A percentile compares a stretch with the other conserved stretches of the same genome.
phyloP scores from a whole-genome alignment of 2,329 filamentous ascomycete genomes.

The Stagonosporopsis rhizophila region DNA sequence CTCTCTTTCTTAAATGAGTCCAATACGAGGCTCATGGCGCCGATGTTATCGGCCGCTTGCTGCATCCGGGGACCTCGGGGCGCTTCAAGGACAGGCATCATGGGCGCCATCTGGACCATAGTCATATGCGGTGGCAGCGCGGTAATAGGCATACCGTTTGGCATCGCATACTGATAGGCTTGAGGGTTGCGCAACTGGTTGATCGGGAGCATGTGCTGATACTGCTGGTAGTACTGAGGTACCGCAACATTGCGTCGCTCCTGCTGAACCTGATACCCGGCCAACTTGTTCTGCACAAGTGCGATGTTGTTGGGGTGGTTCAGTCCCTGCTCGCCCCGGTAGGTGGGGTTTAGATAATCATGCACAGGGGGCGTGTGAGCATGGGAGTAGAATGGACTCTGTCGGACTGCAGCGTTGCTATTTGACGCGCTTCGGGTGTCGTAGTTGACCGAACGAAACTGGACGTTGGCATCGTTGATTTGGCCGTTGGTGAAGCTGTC shows the following conservation, averaged over 20 bases:
- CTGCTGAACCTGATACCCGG: slow-evolving; percentile 55
- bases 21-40: slow-evolving; percentile 73
- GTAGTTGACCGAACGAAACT: slow-evolving; percentile 51
- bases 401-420: slow-evolving; percentile 50
- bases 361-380: slow-evolving; percentile 54
- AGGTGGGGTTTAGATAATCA: slow-evolving; percentile 52
- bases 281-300: slow-evolving; percentile 58
- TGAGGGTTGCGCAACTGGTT: slow-evolving; percentile 48
- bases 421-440: slow-evolving; percentile 53
- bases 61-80: slow-evolving; percentile 58
- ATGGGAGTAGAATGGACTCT: slow-evolving; percentile 57
- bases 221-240: slow-evolving; percentile 40
- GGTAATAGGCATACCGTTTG: slow-evolving; percentile 47
- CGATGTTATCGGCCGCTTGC: slow-evolving; percentile 60
- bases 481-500: slow-evolving; percentile 44
- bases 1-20: slow-evolving; percentile 80
- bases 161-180: slow-evolving; percentile 45
- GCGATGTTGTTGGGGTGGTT: slow-evolving; percentile 54
- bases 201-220: slow-evolving; percentile 45
- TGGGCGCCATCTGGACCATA: slow-evolving; percentile 46
- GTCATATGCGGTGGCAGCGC: slow-evolving; percentile 42
- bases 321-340: slow-evolving; percentile 51
- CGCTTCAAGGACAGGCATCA: slow-evolving; percentile 48
- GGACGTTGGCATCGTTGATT: slow-evolving; percentile 44
- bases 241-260: slow-evolving; percentile 46